Evolutionary conservation across 805 yeast species (phyloP), one percentile per base, ranked within the genome.

Genomic region (Komagataella ulmi): DNA sequence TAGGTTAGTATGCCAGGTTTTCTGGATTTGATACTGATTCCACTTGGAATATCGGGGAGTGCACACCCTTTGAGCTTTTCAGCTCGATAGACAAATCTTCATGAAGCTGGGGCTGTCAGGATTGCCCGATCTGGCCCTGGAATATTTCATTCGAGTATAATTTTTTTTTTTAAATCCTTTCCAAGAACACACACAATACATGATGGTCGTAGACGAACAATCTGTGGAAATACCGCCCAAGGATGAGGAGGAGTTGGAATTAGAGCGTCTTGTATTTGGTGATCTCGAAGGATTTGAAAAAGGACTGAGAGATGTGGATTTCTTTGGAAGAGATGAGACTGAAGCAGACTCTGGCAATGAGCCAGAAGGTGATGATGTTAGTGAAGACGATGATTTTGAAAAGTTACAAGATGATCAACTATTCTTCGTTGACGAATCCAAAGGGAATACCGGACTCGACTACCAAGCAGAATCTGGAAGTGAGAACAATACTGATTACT

Each of bases 261-360:
- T 93, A 50, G 96, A 90, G 56, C 85, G 79, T 64, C 73, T 88
- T 12, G 96, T 93, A 3, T 90, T 93, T 67, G 98, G 99, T 14
- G 98, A 93, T 63, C 58, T 74, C 3, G 85, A 80, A 52, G 85
- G 91, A 30, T 84, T 85, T 68, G 86, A 81, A 59, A 61, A 65
- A 36, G 84, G 81, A 54, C 70, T 88, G 61, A 80, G 75, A 52
- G 74, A 76, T 53, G 68, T 81, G 50, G 88, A 83, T 57, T 74
- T 81, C 55, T 68, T 81, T 45, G 70, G 65, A 24, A 58, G 62
- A 24, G 76, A 69, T 50, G 80, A 75, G 10, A 78, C 70, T 6
- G 72, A 67, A 18, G 61, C 60, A 6, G 66, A 61, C n/a, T 64
- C 62, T 4, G 63, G 60, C 3, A 62, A 56, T 17, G 65, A 59